A percentile compares a stretch with the other conserved stretches of the same genome.
phyloP scores from a whole-genome alignment of 805 yeast genomes.

The Starmerella asiatica region DNA sequence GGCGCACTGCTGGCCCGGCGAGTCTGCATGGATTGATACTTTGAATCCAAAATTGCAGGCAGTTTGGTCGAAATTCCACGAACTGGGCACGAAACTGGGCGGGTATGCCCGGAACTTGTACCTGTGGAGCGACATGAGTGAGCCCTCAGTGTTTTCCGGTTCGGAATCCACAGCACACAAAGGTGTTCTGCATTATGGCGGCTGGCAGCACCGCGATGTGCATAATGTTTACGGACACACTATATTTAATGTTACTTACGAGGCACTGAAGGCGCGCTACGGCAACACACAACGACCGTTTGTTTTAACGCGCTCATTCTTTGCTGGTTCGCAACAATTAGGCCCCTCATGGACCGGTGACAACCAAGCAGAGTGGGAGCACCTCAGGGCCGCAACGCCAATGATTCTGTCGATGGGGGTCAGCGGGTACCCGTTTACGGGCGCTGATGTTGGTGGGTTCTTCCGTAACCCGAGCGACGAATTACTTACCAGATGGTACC shows the following conservation, averaged over 20 bases:
- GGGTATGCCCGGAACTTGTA: constrained; percentile 51
- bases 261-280: constrained; percentile 45
- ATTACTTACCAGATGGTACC: constrained; percentile 83
- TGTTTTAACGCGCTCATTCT: constrained; percentile 72
- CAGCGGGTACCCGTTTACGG: constrained; percentile 81
- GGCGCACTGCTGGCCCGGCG: constrained; percentile 98
- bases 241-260: constrained; percentile 65
- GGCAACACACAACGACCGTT: constrained; percentile 55
- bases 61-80: constrained; percentile 45
- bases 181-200: constrained; percentile 62
- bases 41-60: constrained; percentile 47
- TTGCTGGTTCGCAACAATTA: constrained; percentile 80
- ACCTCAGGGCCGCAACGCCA: constrained; percentile 65
- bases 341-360: constrained; percentile 99
- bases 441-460: constrained; percentile 96
- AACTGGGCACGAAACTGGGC: constrained; percentile 34
- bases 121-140: constrained; percentile 98
- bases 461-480: constrained; percentile 81
- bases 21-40: constrained; percentile 85
- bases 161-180: constrained; percentile 87
- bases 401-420: constrained; percentile 73
- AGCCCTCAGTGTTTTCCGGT: constrained; percentile 88
- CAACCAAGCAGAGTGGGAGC: constrained; percentile 86
- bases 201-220: constrained; percentile 80
- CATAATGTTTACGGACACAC: constrained; percentile 78